A percentile compares a stretch with the other conserved stretches of the same genome.
These are phyloP conservation scores for Ganoderma lingzhi DNA, from an alignment of 1,284 basidiomycete genomes.

Conservation along the genomic window DNA sequence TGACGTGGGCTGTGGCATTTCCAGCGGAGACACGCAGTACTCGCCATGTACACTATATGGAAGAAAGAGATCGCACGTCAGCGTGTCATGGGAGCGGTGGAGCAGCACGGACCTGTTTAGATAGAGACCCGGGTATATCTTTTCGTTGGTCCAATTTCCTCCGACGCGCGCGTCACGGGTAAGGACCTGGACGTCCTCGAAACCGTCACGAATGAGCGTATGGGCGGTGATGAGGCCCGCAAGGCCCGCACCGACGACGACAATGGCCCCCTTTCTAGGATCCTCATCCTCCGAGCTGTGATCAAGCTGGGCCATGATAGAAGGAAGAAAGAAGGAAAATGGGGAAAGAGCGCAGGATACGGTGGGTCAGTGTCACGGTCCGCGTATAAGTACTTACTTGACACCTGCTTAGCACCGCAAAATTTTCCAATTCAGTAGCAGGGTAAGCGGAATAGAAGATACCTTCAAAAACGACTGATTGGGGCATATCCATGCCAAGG, in stretches of 20 bases:
- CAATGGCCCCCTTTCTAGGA: conserved; percentile 38
- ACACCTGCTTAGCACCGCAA: too few relatives aligned
- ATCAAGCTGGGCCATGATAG: not conserved
- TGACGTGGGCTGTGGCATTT: conserved; percentile 48
- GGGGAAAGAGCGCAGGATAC: too few relatives aligned
- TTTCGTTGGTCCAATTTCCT: conserved; percentile 60
- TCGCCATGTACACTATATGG: conserved; percentile 63
- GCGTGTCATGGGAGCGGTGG: not conserved
- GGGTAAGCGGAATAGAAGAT: too few relatives aligned
- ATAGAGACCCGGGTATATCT: conserved; percentile 59
- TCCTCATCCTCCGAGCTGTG: not conserved
- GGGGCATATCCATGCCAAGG: too few relatives aligned
- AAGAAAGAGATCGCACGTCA: not conserved
- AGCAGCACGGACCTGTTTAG: conserved; percentile 59
- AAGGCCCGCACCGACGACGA: conserved; percentile 62
- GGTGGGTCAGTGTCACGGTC: too few relatives aligned
- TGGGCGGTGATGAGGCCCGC: conserved; percentile 68
- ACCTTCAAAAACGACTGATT: too few relatives aligned
- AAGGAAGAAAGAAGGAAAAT: too few relatives aligned
- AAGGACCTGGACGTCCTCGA: conserved; percentile 56
- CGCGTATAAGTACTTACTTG: too few relatives aligned
- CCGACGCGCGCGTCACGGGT: conserved; percentile 59
- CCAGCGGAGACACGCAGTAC: conserved; percentile 58
- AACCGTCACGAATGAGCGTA: conserved; percentile 62
- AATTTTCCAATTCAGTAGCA: too few relatives aligned